Base-by-base conservation (phyloP, 805 yeast genomes). In the Brettanomyces custersianus region DNA sequence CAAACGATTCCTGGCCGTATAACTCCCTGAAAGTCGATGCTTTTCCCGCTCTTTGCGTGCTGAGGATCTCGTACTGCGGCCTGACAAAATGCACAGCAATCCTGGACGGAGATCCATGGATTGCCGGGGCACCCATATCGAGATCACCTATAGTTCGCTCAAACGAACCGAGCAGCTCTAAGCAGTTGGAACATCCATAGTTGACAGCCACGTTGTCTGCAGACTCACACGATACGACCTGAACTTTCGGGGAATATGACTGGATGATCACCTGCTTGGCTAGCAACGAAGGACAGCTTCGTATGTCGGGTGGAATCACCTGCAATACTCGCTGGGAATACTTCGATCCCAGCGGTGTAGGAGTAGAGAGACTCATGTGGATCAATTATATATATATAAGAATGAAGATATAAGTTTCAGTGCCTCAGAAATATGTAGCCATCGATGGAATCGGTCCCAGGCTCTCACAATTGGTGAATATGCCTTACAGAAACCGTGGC, bases 221-320 rank as follows among this genome's bases (percentile, higher is more conserved):
- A 19, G 34, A 21, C 4, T 38, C 34, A 3, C 60, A 46, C 3
- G 57, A 41, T 5, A 46, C 36, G 8, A 59, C 60, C 4, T 61
- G 47, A 12, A 59, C 41, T 37, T 51, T 57, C 19, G 64, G 64
- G 15, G 58, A 51, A 41, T 43, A 57, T 27, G 46, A 47, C 10
- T 47, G 54, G 3, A 51, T 34, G 3, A 60, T 42, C 29, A 55
- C 19, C 34, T 56, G 61, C 29, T 51, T 54, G 12, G 48, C 39
- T 6, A 48, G 34, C 15, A 48, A 37, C 2, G 62, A 43, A 3
- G 60, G 46, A 2, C 53, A 47, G 4, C 63, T 60, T 32, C 49
- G 39, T 13, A 53, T 28, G 28, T 51, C 55, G 3, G 44, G 43
- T 3, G 40, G 39, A 8, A 52, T 33, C 10, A 48, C 25, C 13